Evolutionary conservation across 1,284 basidiomycete species (phyloP).

Genomic region (Acaromyces ingoldii): DNA sequence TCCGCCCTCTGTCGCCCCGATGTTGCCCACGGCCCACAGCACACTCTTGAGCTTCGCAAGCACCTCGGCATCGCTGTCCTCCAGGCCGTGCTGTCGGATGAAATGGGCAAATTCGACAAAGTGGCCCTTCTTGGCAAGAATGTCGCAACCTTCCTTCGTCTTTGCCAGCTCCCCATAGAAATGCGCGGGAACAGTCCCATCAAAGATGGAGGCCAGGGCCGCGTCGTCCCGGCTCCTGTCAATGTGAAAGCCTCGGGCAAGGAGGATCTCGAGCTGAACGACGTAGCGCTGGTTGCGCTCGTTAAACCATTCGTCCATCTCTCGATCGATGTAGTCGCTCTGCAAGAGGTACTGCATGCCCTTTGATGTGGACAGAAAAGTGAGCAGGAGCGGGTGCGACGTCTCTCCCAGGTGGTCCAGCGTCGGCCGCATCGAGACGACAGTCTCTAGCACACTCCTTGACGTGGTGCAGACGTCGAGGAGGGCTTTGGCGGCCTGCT

Average conservation of each 20-base stretch:
- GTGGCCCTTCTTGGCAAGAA: conserved; percentile 82
- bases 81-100: conserved; percentile 78
- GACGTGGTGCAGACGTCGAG: conserved; percentile 82
- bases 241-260: conserved; percentile 64
- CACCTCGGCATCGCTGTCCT: conserved; percentile 74
- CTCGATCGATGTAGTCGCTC: conserved; percentile 83
- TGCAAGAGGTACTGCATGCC: conserved; percentile 89
- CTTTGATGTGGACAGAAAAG: conserved; percentile 88
- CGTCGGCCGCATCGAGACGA: conserved; percentile 89
- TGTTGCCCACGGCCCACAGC: conserved; percentile 95
- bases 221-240: conserved; percentile 53
- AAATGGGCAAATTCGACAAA: conserved; percentile 86
- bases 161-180: conserved; percentile 98
- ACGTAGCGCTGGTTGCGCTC: conserved; percentile 75
- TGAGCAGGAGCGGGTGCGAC: conserved; percentile 74
- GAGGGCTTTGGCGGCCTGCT: conserved; percentile 79
- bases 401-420: conserved; percentile 91
- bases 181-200: conserved; percentile 83
- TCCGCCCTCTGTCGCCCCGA: conserved; percentile 82
- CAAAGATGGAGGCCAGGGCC: conserved; percentile 42
- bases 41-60: conserved; percentile 88
- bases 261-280: conserved; percentile 77
- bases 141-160: conserved; percentile 85
- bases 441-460: conserved; percentile 70
- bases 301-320: conserved; percentile 93